Evolutionary conservation across 2,329 filamentous ascomycete species (phyloP).

Genomic region (Diplodia seriata): DNA sequence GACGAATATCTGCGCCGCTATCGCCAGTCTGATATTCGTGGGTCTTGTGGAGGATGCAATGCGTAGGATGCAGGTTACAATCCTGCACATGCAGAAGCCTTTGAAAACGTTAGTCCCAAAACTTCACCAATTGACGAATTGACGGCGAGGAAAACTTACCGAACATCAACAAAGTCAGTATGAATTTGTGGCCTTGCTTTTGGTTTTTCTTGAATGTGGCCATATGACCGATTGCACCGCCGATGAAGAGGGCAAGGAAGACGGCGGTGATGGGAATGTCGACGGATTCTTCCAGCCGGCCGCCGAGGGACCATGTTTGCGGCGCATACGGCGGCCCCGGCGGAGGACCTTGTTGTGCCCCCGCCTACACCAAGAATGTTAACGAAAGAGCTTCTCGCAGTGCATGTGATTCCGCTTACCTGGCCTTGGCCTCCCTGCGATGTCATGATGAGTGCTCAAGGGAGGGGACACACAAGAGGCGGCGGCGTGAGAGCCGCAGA

Average conservation of each 20-base stretch:
- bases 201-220: conserved; percentile 51
- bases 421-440: conserved; percentile 12
- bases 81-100: conserved; percentile 54
- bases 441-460: conserved; percentile 22
- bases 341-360: not conserved
- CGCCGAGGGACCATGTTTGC: conserved; percentile 46
- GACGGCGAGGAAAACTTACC: conserved; percentile 37
- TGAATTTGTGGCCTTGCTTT: conserved; percentile 50
- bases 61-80: conserved; percentile 50
- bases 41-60: conserved; percentile 44
- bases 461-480: not conserved
- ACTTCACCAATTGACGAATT: no score
- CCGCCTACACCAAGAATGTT: not conserved
- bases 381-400: not conserved
- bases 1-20: conserved; percentile 72
- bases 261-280: conserved; percentile 53
- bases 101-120: no score
- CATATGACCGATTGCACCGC: conserved; percentile 51
- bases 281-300: conserved; percentile 43
- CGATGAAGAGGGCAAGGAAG: conserved; percentile 52
- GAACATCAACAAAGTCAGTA: conserved; percentile 50
- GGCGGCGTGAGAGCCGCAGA: conserved; percentile 4
- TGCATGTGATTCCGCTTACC: not conserved
- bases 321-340: conserved; percentile 41
- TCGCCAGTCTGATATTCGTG: conserved; percentile 56